Evolutionary conservation across 2,329 filamentous ascomycete genomes (phyloP), one percentile per base, ranked within the genome.

Genomic region (Botrytis porri): DNA sequence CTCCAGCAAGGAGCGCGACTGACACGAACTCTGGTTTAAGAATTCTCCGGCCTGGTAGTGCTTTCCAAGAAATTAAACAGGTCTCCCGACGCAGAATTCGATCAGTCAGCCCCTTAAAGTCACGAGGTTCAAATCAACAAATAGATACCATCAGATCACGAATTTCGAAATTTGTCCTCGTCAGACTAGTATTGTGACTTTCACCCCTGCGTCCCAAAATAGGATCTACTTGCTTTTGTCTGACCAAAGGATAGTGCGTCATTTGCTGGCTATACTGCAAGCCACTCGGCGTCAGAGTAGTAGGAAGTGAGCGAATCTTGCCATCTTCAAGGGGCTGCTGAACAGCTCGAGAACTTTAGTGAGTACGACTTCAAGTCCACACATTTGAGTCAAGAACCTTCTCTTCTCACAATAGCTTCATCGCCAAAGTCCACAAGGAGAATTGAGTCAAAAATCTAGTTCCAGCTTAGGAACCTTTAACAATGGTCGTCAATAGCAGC

Each of bases 401-500:
- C 54, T 7, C 2, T 32, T 57, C 48, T 57, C 25, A 67, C 3
- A 16, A 54, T 41, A 67, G 25, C 48, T 57, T 37, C 22, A 57
- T 32, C 22, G 4, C 29, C 35, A 67, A 54, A 16, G 41, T 67
- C 4, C n/a, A 39, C 16, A 39, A 51, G 18, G 16, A 41, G 45
- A 8, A 39, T 54, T 39, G 9, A 39, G 22, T 54, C 45, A 9
- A n/a, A 39, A 22, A 18, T 22, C 29, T 29, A 9, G n/a, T 57
- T 20, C 4, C 4, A 57, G 65, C 37, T n/a, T 9, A 41, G n/a
- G 29, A 57, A 3, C 6, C n/a, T 43, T 41, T 25, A 20, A 69
- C 5, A 25, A 69, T 69, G 65, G 37, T 32, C 18, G 37, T 69
- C 65, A 69, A 70, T 29, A 59, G 69, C 54, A 59, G 45, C 29